Evolutionary conservation across 768 basidiomycete genomes (phyloP).

Genomic region (Lentinula guzmanii): DNA sequence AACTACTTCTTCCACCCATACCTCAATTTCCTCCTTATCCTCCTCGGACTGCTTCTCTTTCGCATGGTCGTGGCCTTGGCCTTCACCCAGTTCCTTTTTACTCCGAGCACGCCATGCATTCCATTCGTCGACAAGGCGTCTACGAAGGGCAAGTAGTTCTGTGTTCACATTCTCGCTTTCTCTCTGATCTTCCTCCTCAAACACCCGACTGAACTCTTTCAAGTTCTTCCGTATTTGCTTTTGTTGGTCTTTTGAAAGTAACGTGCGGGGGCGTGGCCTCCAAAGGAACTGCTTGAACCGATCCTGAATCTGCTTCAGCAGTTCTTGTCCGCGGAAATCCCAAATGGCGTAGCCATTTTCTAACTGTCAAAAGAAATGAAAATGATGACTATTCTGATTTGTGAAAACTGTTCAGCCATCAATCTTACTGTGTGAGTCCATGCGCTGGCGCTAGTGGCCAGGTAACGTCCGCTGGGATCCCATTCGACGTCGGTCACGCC

Average conservation of each 20-base stretch:
- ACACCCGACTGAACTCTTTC: constrained; percentile 83
- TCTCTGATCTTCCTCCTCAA: constrained; percentile 95
- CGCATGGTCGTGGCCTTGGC: constrained; percentile 34
- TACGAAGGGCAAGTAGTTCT: constrained; percentile 84
- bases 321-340: constrained; percentile 97
- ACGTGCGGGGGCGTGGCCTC: constrained; percentile 89
- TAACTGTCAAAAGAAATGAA: constrained; percentile 44
- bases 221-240: constrained; percentile 82
- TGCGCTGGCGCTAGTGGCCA: constrained; percentile 88
- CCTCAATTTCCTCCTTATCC: constrained; percentile 86
- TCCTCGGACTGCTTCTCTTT: constrained; percentile 28
- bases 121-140: constrained; percentile 96
- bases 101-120: constrained; percentile 89
- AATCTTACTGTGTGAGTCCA: constrained; percentile 87
- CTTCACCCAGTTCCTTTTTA: constrained; percentile 59
- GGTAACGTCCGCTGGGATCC: constrained; percentile 94
- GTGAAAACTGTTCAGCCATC: neutral
- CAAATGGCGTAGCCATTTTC: constrained; percentile 96
- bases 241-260: constrained; percentile 86
- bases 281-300: constrained; percentile 99
- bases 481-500: constrained; percentile 97
- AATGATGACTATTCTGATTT: neutral
- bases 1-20: constrained; percentile 90
- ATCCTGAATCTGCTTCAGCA: constrained; percentile 84
- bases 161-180: constrained; percentile 94